Conservation (phyloP, 2,329 filamentous ascomycete species). For the Penicillium glabrum region DNA sequence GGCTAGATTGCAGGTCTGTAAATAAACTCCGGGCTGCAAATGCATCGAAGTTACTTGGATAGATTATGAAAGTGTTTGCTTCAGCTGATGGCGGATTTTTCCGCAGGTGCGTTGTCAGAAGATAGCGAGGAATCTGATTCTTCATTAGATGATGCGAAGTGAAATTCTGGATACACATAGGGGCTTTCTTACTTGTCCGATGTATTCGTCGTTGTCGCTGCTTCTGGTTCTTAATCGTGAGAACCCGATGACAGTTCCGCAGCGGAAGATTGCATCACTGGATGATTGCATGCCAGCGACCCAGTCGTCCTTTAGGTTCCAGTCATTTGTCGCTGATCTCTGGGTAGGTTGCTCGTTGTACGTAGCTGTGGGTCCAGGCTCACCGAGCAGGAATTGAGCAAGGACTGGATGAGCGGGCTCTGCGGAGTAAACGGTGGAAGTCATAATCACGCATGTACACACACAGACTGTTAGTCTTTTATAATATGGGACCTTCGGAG, state of each 20-base stretch:
- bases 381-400: conserved; percentile 30
- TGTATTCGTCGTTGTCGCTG: conserved; percentile 26
- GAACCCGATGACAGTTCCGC: conserved; percentile 33
- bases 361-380: background rate
- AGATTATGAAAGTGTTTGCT: conserved; percentile 35
- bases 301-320: conserved; percentile 30
- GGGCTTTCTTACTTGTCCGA: conserved; percentile 29
- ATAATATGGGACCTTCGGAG: background rate
- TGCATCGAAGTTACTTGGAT: conserved; percentile 28
- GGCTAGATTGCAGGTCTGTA: conserved; percentile 22
- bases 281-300: conserved; percentile 16
- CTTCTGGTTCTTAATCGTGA: conserved; percentile 27
- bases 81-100: conserved; percentile 6
- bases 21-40: conserved; percentile 34
- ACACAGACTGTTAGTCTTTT: background rate
- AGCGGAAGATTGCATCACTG: conserved; percentile 23
- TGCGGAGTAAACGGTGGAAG: conserved; percentile 24
- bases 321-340: conserved; percentile 9
- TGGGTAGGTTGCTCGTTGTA: background rate
- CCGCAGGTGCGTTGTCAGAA: conserved; percentile 26
- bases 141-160: background rate
- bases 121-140: conserved; percentile 30
- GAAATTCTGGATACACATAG: background rate
- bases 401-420: conserved; percentile 33
- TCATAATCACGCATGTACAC: background rate